phyloP scores from a whole-genome alignment of 2,329 filamentous ascomycete species.

The Cytospora schulzeri region DNA sequence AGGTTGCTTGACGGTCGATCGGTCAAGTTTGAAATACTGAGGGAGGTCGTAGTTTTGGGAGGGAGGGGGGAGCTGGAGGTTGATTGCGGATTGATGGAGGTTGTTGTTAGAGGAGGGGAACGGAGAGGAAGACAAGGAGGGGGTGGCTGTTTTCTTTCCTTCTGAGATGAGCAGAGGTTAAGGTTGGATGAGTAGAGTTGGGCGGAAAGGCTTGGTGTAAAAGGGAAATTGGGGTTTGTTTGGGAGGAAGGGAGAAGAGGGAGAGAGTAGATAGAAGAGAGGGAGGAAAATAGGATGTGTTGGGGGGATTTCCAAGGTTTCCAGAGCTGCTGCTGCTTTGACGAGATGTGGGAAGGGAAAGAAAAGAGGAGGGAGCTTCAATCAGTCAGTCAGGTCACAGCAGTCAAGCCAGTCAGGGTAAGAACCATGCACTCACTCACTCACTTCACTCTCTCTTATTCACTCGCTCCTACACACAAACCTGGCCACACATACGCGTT shows the following conservation, averaged over 20 bases:
- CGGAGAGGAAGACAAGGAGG: constrained; percentile 30
- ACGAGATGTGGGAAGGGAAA: constrained; percentile 3
- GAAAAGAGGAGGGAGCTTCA: constrained; percentile 29
- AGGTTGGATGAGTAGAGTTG: constrained; percentile 27
- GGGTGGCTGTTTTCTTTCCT: background rate
- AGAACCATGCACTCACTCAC: background rate
- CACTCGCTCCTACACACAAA: background rate
- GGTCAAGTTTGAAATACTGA: background rate
- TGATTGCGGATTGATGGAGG: background rate
- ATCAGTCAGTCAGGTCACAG: too few species aligned
- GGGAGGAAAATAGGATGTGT: constrained; percentile 28
- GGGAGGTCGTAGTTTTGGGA: constrained; percentile 28
- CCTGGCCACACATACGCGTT: background rate
- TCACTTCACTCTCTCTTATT: background rate
- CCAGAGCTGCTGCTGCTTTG: constrained; percentile 5
- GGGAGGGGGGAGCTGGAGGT: constrained; percentile 7
- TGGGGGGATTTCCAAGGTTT: background rate
- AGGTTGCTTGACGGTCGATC: background rate
- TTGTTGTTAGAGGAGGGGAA: constrained; percentile 24
- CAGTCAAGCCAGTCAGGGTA: background rate
- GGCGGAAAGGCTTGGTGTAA: constrained; percentile 18
- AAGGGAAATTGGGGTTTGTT: constrained; percentile 19
- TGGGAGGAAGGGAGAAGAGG: constrained; percentile 31
- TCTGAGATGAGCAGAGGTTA: constrained; percentile 27
- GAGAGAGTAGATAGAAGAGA: constrained; percentile 33